Base-by-base conservation (phyloP, 2,329 filamentous ascomycete genomes). In the Cladophialophora carrionii region DNA sequence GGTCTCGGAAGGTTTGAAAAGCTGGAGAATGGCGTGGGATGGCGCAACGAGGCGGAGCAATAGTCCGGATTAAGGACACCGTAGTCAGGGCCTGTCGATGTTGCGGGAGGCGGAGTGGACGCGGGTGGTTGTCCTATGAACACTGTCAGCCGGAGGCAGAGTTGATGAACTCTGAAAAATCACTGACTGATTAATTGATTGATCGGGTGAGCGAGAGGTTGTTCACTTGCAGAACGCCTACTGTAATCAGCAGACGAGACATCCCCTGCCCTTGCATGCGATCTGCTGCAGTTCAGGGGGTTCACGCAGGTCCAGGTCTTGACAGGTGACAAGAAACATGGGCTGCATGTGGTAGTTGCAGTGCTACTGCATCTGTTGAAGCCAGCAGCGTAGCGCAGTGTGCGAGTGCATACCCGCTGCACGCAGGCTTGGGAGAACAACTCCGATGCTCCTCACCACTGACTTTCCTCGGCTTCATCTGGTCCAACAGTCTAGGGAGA, bases 1-100 rank as follows among this genome's bases (percentile, higher is more conserved):
- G 48, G 46, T 58, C 56, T 58, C 56, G 56, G 57, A 41, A 52
- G 57, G 46, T 32, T 31, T 37, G 32, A 60, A 60, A 60, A 60
- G 46, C 57, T 60, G 57, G 57, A 60, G 57, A 43, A 60, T 61
- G 59, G 59, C 51, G 59, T 61, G 49, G 49, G 34, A 61, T 61
- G 59, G 59, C 59, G 59, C 54, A 55, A 61, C 49, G 53, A 61
- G 51, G 59, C 51, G 49, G 49, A 55, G 51, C 59, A 61, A 61
- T 55, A 61, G 59, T 54, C 32, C 43, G 43, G 26, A 34, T 53
- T 60, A 12, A 52, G n/a, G 48, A 51, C 9, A 43, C 49, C 22
- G 46, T 31, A 60, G 57, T 60, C 57, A 52, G 57, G 29, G 20
- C 14, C 43, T 34, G 56, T 32, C 7, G 41, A 32, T 48, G 55